Percentiles rank a stretch among this genome's conserved stretches.
These are phyloP conservation scores for Tylopilus sp. DNA, from an alignment of 768 basidiomycete species.

Conservation along the genomic window DNA sequence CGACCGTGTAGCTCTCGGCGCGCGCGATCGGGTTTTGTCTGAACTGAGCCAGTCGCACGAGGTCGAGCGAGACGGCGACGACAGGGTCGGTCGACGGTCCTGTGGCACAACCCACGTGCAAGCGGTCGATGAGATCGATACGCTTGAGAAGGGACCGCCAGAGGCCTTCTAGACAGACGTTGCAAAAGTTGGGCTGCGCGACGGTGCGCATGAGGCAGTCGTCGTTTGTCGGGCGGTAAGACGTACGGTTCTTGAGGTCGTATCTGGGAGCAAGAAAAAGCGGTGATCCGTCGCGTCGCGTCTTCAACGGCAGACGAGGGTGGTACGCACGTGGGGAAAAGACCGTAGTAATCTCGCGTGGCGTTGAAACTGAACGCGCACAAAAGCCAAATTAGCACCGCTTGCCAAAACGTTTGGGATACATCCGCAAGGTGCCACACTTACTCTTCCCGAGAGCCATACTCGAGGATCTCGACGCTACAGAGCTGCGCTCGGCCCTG, in stretches of 20 bases:
- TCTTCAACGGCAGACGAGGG: too few species aligned
- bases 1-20: constrained; percentile 52
- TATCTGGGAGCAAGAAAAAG: constrained; percentile 40
- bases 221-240: constrained; percentile 79
- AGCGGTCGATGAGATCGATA: constrained; percentile 58
- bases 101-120: constrained; percentile 38
- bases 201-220: constrained; percentile 81
- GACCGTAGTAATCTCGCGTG: constrained; percentile 54
- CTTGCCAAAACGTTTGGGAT: neutral
- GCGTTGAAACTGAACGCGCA: constrained; percentile 50
- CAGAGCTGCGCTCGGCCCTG: constrained; percentile 70
- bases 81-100: constrained; percentile 25
- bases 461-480: constrained; percentile 71
- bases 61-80: constrained; percentile 37
- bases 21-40: constrained; percentile 27
- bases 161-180: constrained; percentile 67
- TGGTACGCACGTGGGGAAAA: constrained; percentile 66
- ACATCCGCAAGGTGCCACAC: neutral
- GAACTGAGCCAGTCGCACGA: constrained; percentile 63
- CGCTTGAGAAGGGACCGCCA: constrained; percentile 63
- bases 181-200: constrained; percentile 69
- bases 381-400: neutral
- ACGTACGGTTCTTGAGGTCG: constrained; percentile 52
- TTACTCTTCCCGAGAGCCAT: constrained; percentile 60
- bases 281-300: neutral